These are phyloP conservation scores for Trichoderma virens DNA, from an alignment of 495 filamentous ascomycete species.

Conservation along the genomic window DNA sequence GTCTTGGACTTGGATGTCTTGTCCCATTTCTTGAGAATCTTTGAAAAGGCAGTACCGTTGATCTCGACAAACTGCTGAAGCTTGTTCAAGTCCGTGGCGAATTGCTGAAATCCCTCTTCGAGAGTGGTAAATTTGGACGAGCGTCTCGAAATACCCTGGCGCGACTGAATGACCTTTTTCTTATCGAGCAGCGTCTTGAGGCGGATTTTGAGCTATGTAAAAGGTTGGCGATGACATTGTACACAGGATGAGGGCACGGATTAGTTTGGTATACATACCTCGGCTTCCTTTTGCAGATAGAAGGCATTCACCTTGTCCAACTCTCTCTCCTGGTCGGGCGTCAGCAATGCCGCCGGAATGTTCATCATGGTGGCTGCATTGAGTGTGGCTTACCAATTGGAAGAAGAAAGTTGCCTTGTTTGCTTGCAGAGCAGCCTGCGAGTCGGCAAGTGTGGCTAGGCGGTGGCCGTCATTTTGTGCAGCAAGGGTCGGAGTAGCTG, in stretches of 20 bases:
- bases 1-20: conserved; percentile 99
- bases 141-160: conserved; percentile 65
- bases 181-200: conserved; percentile 89
- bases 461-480: conserved; percentile 58
- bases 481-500: conserved; percentile 74
- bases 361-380: conserved; percentile 8
- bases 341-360: conserved; percentile 15
- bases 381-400: conserved; percentile 59
- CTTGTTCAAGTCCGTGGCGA: conserved; percentile 92
- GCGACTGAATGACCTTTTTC: conserved; percentile 77
- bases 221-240: neutral
- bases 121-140: conserved; percentile 88
- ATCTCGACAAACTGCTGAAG: conserved; percentile 97
- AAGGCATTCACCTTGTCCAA: conserved; percentile 98
- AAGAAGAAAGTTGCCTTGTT: conserved; percentile 99
- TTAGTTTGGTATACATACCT: conserved; percentile 49
- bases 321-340: conserved; percentile 71
- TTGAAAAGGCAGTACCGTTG: conserved; percentile 94
- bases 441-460: conserved; percentile 45
- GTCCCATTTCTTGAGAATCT: conserved; percentile 99
- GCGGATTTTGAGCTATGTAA: conserved; percentile 73
- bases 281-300: conserved; percentile 95
- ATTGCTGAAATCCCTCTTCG: conserved; percentile 94
- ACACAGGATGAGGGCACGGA: neutral
- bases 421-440: conserved; percentile 87